Base-by-base conservation (phyloP, 441 rosid species). In the Pelargonium fulgidum region DNA sequence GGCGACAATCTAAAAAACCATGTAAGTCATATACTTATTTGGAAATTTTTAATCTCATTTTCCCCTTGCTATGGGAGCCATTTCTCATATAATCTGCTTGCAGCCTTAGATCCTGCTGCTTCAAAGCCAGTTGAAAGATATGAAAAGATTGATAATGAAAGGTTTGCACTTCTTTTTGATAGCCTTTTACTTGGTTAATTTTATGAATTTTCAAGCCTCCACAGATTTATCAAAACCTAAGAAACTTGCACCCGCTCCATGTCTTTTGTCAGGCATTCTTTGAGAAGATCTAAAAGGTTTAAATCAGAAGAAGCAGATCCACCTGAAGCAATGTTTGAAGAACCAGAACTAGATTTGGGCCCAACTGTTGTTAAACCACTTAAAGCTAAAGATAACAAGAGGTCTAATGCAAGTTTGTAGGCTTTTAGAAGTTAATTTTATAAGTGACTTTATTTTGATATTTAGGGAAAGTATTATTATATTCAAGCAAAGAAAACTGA, bases 31-130 rank as follows among this genome's bases (percentile, higher is more conserved):
- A 52, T n/a, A 52, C 52, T 42, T n/a, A 12, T 70, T 67, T 71
- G 12, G 64, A 73, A 62, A 26, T 61, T 68, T n/a, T 39, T 17
- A 59, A 42, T 11, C 10, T 41, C 20, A 4, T 44, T 56, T 50
- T n/a, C n/a, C 41, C 62, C 22, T 11, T 24, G 14, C 64, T 61
- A 59, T 70, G 56, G 33, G 4, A 1, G 3, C n/a, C 36, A 63
- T 70, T 67, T 14, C 61, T 41, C 54, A 56, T 48, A 59, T 58
- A 66, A 58, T 59, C 50, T 59, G 62, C 65, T 45, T 67, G 72
- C 78, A 82, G 84, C 72, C 77, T 71, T 75, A 48, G 76, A 68
- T 64, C 68, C 70, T 75, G 66, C 76, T 29, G 63, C 68, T 48
- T 71, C 52, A 70, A 70, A 69, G 65, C 67, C 74, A 74, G 26